phyloP scores from a whole-genome alignment of 1,139 yeast species.

The Yarrowia galli region DNA sequence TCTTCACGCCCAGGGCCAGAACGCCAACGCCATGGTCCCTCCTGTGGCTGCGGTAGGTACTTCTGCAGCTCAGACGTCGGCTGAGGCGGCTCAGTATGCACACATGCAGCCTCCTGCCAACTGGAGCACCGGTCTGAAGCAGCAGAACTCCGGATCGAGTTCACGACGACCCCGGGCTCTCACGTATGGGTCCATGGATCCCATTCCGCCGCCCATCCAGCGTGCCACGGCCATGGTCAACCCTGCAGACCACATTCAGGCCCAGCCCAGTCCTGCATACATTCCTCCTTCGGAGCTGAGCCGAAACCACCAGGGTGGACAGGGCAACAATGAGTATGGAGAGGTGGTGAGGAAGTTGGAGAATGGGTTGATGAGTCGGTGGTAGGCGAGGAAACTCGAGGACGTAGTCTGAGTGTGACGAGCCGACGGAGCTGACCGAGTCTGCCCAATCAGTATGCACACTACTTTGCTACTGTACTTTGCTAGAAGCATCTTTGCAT shows the following conservation, averaged over 20 bases:
- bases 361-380: slow-evolving; percentile 44
- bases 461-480: too few species aligned
- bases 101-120: slow-evolving; percentile 37
- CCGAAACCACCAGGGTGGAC: slow-evolving; percentile 40
- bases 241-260: slow-evolving; percentile 52
- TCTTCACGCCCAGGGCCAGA: slow-evolving; percentile 38
- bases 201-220: slow-evolving; percentile 54
- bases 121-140: slow-evolving; percentile 30
- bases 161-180: slow-evolving; percentile 52
- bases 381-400: too few species aligned
- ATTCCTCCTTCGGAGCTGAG: slow-evolving; percentile 53
- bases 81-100: slow-evolving; percentile 39
- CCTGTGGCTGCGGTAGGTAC: background rate
- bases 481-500: background rate
- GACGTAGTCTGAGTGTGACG: too few species aligned
- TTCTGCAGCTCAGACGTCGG: slow-evolving; percentile 39
- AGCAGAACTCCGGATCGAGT: slow-evolving; percentile 36
- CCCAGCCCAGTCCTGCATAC: slow-evolving; percentile 55
- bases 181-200: slow-evolving; percentile 54
- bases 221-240: slow-evolving; percentile 55
- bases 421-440: too few species aligned
- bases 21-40: slow-evolving; percentile 3
- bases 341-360: slow-evolving; percentile 49
- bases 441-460: too few species aligned
- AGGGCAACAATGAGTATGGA: slow-evolving; percentile 42